These are phyloP conservation scores for Catenaria anguillulae DNA, from an alignment of 371 early-diverging fungal species.

Conservation along the genomic window DNA sequence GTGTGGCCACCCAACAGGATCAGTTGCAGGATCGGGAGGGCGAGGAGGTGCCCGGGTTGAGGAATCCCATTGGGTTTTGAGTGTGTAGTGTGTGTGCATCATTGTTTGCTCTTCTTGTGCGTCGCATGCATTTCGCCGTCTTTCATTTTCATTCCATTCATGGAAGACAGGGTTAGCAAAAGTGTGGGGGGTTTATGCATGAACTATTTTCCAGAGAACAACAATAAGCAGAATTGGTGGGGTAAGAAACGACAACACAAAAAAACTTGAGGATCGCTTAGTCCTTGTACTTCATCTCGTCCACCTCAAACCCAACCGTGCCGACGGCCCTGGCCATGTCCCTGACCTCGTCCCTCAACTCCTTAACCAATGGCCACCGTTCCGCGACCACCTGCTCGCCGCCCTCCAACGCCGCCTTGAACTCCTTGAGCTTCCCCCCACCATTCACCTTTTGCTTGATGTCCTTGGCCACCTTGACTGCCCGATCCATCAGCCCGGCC, in stretches of 20 bases:
- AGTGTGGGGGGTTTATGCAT: too few relatives aligned
- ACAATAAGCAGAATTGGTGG: too few relatives aligned
- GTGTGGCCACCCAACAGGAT: conserved; percentile 59
- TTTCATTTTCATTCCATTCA: too few relatives aligned
- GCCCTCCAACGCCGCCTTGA: conserved; percentile 45
- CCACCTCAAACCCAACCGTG: conserved; percentile 47
- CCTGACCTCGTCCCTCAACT: conserved; percentile 46
- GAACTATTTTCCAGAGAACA: too few relatives aligned
- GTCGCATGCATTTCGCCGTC: too few relatives aligned
- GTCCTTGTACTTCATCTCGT: conserved; percentile 30
- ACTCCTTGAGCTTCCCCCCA: conserved; percentile 54
- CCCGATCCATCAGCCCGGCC: conserved; percentile 70
- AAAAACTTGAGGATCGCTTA: too few relatives aligned
- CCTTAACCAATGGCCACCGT: conserved; percentile 29
- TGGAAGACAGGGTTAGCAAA: too few relatives aligned
- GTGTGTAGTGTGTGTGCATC: too few relatives aligned
- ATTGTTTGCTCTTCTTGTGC: too few relatives aligned
- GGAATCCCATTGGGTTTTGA: neutral
- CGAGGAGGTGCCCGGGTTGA: neutral
- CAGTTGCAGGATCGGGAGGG: conserved; percentile 20
- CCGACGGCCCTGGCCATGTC: conserved; percentile 52
- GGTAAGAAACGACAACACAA: too few relatives aligned
- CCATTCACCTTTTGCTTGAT: neutral
- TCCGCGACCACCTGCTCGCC: neutral
- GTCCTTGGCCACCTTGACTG: conserved; percentile 41